Base-by-base conservation (phyloP, 768 basidiomycete species). In the Russula virescens region DNA sequence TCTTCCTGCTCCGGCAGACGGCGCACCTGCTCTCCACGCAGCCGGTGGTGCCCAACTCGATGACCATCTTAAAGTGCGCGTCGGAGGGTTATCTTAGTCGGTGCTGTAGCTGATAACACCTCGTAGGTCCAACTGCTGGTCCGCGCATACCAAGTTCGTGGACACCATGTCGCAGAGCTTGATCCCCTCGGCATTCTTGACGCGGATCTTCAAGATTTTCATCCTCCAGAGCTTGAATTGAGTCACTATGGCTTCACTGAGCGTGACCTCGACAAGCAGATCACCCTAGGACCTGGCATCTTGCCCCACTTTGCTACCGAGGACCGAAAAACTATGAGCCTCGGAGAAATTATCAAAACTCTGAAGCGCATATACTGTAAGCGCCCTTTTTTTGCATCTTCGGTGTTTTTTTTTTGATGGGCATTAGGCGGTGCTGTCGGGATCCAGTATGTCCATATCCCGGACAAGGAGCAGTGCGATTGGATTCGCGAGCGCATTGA, bases 401-500 rank as follows among this genome's bases (percentile, higher is more conserved):
- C 10, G 31, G n/a, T 14, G 7, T n/a, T 31, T 35, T 47, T 38
- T 14, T 65, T 55, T 35, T 31, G 8, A 31, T 18, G 38, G 49
- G 28, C 23, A 50, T 8, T 68, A 94, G 92, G 91, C 69, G 90
- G 91, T 58, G 86, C 89, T 61, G 79, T 96, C 64, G 93, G 93
- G 57, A 87, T 91, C 61, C 93, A 96, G 71, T 96, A 95, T 72
- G 80, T 90, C 50, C 97, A 99, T 76, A 99, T 99, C 63, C 92
- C 96, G 28, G 92, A 97, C 81, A 92, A 96, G 79, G 92, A 95
- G 67, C 92, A 99, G 73, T 99, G 97, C 72, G 95, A 99, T 76
- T 99, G 97, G 97, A 95, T 99, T 70, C 83, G 97, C 67, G 93
- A 94, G 72, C 91, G 97, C 62, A 81, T 98, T 49, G 97, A 99